Evolutionary conservation across 345 rosid genomes (phyloP), one percentile per base, ranked within the genome.

Genomic region (Iberis pinnata): DNA sequence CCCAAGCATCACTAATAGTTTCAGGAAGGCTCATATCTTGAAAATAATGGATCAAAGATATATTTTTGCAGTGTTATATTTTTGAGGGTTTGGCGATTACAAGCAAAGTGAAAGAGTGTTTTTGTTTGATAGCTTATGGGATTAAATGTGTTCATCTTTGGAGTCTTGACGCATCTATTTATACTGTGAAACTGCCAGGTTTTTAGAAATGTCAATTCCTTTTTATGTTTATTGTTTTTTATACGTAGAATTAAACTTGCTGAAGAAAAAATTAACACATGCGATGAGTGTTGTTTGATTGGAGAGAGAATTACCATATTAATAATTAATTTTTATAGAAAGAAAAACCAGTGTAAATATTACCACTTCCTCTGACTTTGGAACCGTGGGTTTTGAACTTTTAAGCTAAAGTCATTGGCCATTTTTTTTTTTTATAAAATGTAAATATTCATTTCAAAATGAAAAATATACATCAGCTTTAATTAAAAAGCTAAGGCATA

Each of bases 1-100:
- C 93, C 96, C 96, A 87, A 42, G 93, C 96, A 71, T 92, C 98
- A 2, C 72, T 51, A 64, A 87, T 76, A 4, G 82, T 71, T 62
- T 68, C 60, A 42, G 89, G 86, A 27, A 83, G 81, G 51, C 69
- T 55, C 82, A 72, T 81, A 52, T 33, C 57, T 54, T 47, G 56
- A 67, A 42, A 57, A 54, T 60, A n/a, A n/a, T n/a, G 44, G 40
- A 1, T 12, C n/a, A 38, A 33, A 26, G 22, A 17, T n/a, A n/a
- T n/a, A n/a, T n/a, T n/a, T n/a, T n/a, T n/a, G n/a, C n/a, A n/a
- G n/a, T n/a, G n/a, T n/a, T n/a, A n/a, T n/a, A n/a, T n/a, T 29
- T 14, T 32, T 22, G 2, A 9, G 61, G 15, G 44, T 42, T 29
- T 29, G 26, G 51, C n/a, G n/a, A n/a, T n/a, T n/a, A n/a, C n/a